Evolutionary conservation across 345 rosid species (phyloP).

Genomic region (Eucalyptus viminalis): DNA sequence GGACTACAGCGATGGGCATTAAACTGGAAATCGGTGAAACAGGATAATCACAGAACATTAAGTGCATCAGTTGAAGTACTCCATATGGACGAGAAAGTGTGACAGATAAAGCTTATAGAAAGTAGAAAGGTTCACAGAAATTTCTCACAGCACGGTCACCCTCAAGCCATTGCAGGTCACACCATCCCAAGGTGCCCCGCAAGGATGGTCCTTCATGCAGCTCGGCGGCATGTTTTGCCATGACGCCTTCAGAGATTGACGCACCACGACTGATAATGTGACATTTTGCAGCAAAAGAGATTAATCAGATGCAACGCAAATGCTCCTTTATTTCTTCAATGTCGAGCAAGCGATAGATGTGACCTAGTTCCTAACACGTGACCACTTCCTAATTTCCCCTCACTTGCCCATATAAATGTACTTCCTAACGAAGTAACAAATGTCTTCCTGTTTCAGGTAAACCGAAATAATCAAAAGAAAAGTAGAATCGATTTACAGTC

Average conservation of each 20-base stretch:
- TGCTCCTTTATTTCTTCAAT: background rate
- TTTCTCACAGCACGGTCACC: conserved; percentile 56
- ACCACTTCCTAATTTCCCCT: background rate
- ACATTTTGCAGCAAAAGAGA: background rate
- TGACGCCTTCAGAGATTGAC: conserved; percentile 54
- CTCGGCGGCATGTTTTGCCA: conserved; percentile 70
- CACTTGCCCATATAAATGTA: background rate
- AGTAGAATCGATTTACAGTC: background rate
- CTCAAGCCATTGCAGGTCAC: conserved; percentile 53
- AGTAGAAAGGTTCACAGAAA: no score
- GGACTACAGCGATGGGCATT: background rate
- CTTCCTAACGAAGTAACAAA: background rate
- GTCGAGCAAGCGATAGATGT: background rate
- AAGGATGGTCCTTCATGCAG: conserved; percentile 64
- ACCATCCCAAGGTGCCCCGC: conserved; percentile 81
- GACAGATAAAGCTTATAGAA: no score
- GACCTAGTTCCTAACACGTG: background rate
- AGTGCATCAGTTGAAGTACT: no score
- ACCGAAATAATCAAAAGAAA: background rate
- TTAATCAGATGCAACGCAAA: background rate
- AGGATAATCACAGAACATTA: no score
- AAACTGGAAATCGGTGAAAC: background rate
- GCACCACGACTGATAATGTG: conserved; percentile 31
- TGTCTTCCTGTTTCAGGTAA: background rate
- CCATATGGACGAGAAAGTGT: no score